Base-by-base conservation (phyloP, 1,284 basidiomycete genomes). In the Ustilago cynodontis region DNA sequence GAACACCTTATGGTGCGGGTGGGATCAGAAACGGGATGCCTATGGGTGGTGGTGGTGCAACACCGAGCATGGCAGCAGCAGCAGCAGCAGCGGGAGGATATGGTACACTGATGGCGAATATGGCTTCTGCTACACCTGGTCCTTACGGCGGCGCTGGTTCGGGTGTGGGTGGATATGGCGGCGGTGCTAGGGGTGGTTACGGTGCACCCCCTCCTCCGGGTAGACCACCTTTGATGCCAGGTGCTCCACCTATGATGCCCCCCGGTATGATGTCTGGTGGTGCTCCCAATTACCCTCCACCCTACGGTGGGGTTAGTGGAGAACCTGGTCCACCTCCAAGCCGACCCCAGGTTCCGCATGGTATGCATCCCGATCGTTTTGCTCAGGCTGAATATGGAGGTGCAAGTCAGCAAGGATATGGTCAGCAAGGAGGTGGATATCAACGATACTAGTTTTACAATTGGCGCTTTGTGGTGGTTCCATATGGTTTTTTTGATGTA, bases 341-440 rank as follows among this genome's bases (percentile, higher is more conserved):
- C 9, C 61, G 69, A 22, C 76, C 71, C n/a, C 65, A 29, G n/a
- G 62, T 78, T 33, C 73, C 77, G 7, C 69, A 71, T 50, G 78
- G 78, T 5, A 80, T 80, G 70, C 79, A 80, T 65, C 79, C 79
- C 11, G 79, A 80, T 37, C 68, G 79, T 20, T 68, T 71, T 43
- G 73, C 73, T 2, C 77, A 79, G 58, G 69, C 71, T 16, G 56
- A 66, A 14, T 66, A 63, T n/a, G 74, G 78, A 10, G 75, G 77
- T 8, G 13, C 41, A 14, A 29, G 18, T 24, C 64, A 72, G 41
- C 60, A 39, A 13, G 61, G 53, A 20, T 43, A 43, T 43, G 41
- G 41, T 43, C 41, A 43, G 41, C 41, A 43, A n/a, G 41, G 41
- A n/a, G 58, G 54, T 24, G 59, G 61, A 1, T 24, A 41, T 29